Percentiles rank a stretch among this genome's conserved stretches.
These are phyloP conservation scores for Aaosphaeria pasadenensis DNA, from an alignment of 2,329 filamentous ascomycete genomes.

Conservation along the genomic window DNA sequence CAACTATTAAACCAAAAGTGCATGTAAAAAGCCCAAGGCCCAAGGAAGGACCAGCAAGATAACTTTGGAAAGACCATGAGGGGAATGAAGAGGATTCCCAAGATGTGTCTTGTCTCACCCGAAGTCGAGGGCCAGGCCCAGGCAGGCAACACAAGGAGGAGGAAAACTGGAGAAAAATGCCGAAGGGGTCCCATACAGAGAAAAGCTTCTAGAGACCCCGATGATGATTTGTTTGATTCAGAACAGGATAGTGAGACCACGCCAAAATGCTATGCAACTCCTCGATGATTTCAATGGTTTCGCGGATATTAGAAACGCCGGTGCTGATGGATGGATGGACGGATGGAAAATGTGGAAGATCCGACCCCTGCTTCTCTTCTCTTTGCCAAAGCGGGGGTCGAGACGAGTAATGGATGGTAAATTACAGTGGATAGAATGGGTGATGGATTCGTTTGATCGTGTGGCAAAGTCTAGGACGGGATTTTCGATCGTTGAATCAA, in stretches of 20 bases:
- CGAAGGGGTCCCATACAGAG: slow-evolving; percentile 4
- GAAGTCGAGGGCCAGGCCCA: neutral
- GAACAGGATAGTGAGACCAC: too few relatives aligned
- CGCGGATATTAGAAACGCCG: neutral
- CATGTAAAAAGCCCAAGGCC: too few relatives aligned
- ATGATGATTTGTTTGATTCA: too few relatives aligned
- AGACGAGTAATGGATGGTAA: too few relatives aligned
- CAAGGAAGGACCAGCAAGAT: too few relatives aligned
- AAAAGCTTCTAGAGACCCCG: neutral
- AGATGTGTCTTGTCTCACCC: too few relatives aligned
- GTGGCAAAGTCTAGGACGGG: neutral
- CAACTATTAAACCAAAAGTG: too few relatives aligned
- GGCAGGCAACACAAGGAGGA: neutral
- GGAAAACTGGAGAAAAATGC: neutral
- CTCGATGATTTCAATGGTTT: neutral
- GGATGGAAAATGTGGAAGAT: neutral
- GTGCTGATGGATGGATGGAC: neutral
- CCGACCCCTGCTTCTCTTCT: too few relatives aligned
- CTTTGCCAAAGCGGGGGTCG: too few relatives aligned
- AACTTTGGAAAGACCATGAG: too few relatives aligned
- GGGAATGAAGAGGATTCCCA: too few relatives aligned
- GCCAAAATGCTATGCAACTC: neutral
- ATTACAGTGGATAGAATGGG: neutral
- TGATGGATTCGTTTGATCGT: neutral
- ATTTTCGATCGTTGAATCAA: neutral